Percentiles rank a stretch among this genome's conserved stretches.
These are phyloP conservation scores for Penicillium sp. DNA, from an alignment of 2,329 filamentous ascomycete species.

Conservation along the genomic window DNA sequence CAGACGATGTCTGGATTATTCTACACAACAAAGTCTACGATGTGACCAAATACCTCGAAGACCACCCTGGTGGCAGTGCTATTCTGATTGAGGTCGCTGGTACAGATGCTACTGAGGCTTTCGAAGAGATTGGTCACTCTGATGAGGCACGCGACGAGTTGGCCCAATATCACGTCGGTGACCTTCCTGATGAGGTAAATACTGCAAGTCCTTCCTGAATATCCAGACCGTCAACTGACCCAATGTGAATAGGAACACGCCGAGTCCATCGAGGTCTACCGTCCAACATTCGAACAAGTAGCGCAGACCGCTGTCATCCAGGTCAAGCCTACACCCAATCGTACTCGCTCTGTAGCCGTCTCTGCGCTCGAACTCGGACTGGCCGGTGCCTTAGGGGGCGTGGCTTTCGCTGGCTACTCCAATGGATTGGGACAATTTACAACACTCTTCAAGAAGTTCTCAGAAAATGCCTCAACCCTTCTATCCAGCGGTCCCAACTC, in stretches of 20 bases:
- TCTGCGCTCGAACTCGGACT: background rate
- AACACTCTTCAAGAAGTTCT: background rate
- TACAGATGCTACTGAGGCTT: conserved; percentile 40
- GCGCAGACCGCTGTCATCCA: conserved; percentile 19
- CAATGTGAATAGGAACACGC: conserved; percentile 10
- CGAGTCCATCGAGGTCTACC: conserved; percentile 20
- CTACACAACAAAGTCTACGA: conserved; percentile 58
- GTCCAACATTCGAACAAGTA: conserved; percentile 21
- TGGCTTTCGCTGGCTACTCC: background rate
- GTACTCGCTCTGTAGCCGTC: background rate
- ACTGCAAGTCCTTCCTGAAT: background rate
- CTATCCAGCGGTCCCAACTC: background rate
- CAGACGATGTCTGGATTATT: conserved; percentile 52
- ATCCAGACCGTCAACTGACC: background rate
- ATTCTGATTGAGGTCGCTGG: conserved; percentile 41
- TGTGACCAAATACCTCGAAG: conserved; percentile 54
- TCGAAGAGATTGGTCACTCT: conserved; percentile 44
- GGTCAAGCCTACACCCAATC: background rate
- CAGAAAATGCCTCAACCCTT: background rate
- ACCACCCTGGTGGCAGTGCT: conserved; percentile 52
- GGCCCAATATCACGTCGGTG: conserved; percentile 34
- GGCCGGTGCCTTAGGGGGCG: background rate
- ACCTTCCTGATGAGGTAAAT: conserved; percentile 18
- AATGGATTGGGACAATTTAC: background rate
- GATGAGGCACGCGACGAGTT: conserved; percentile 44